Evolutionary conservation across 2,329 filamentous ascomycete genomes (phyloP).

Genomic region (Diaporthe citrichinensis): DNA sequence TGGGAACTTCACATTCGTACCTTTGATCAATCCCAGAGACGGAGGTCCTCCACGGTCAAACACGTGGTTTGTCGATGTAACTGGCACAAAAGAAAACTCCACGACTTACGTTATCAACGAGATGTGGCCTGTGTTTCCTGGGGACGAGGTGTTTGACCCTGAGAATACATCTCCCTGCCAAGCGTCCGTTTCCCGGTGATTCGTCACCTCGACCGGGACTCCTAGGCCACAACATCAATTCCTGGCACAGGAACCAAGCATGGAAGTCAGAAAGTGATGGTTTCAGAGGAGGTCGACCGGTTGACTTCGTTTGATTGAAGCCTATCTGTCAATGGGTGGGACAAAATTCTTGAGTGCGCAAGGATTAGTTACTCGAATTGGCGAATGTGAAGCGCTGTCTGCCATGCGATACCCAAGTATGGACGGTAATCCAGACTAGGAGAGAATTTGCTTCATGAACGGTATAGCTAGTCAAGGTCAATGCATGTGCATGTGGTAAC

Average conservation of each 20-base stretch:
- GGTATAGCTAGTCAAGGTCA: too few species aligned
- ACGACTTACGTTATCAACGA: neutral
- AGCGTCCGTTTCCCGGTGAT: neutral
- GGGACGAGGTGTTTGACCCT: neutral
- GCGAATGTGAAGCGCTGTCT: too few species aligned
- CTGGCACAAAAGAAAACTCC: neutral
- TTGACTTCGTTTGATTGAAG: neutral
- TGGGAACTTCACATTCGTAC: slow-evolving; percentile 8
- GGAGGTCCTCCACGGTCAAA: neutral
- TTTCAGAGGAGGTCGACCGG: neutral
- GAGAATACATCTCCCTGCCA: neutral
- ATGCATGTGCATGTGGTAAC: too few species aligned
- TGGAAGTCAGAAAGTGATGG: neutral
- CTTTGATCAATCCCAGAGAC: neutral
- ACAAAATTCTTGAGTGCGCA: neutral
- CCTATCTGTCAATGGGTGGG: neutral
- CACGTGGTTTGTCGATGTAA: neutral
- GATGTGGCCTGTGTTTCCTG: slow-evolving; percentile 13
- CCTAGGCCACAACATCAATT: neutral
- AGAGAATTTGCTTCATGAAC: too few species aligned
- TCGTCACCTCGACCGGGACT: too few species aligned
- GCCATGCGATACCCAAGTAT: too few species aligned
- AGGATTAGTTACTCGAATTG: neutral
- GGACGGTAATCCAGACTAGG: too few species aligned
- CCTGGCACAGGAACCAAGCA: neutral